Percentiles rank a stretch among this genome's conserved stretches.
These are phyloP conservation scores for Trichoderma guizhouense DNA, from an alignment of 2,329 filamentous ascomycete genomes.

Conservation along the genomic window DNA sequence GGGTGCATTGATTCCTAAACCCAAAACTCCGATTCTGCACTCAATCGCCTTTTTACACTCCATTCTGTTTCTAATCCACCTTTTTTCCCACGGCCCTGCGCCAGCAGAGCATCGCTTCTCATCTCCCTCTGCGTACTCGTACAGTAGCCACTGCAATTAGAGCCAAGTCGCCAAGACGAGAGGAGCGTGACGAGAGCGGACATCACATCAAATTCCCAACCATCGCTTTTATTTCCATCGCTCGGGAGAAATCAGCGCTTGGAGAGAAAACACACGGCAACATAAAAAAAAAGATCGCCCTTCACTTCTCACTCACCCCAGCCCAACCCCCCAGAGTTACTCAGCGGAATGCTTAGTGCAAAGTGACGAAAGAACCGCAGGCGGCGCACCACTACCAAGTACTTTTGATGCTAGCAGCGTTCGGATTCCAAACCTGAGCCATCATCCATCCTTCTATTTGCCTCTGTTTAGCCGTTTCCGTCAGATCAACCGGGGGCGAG, in stretches of 20 bases:
- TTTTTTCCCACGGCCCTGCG: background rate
- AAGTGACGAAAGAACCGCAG: slow-evolving; percentile 16
- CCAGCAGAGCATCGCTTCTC: background rate
- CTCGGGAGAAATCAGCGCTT: background rate
- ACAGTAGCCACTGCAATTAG: background rate
- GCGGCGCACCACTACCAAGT: background rate
- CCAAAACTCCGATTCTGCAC: background rate
- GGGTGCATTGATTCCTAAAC: background rate
- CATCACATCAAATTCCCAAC: background rate
- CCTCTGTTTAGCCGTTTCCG: slow-evolving; percentile 1
- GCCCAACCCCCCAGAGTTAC: slow-evolving; percentile 7
- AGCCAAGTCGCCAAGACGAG: background rate
- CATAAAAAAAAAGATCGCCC: background rate
- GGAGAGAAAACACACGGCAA: background rate
- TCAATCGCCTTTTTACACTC: background rate
- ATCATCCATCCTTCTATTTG: background rate
- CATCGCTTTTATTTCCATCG: background rate
- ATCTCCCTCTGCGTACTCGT: background rate
- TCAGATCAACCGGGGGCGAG: slow-evolving; percentile 16
- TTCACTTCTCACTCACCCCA: background rate
- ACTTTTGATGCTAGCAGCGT: background rate
- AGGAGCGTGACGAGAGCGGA: background rate
- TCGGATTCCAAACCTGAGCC: background rate
- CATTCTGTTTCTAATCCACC: background rate
- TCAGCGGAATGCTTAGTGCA: slow-evolving; percentile 12